Conservation (phyloP, 2,329 filamentous ascomycete genomes). For the Didymella pomorum region DNA sequence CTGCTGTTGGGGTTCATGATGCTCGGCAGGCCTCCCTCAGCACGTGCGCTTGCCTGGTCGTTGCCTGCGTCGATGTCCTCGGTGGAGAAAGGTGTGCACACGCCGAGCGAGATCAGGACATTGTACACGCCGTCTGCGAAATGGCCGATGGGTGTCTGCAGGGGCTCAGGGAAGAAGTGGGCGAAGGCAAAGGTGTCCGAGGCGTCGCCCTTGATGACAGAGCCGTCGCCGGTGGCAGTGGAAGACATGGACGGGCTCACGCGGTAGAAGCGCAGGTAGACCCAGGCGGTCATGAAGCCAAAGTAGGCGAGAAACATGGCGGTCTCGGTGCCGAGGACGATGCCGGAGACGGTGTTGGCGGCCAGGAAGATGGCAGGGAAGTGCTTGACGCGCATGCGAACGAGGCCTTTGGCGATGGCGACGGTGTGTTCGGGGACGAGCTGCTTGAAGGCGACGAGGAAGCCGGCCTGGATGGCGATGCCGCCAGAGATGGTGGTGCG, state of each 20-base stretch:
- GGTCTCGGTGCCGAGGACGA: constrained; percentile 73
- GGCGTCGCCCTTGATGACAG: constrained; percentile 81
- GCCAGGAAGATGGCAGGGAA: constrained; percentile 79
- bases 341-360: constrained; percentile 72
- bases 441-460: constrained; percentile 97
- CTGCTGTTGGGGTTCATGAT: constrained; percentile 61
- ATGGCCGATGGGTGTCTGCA: constrained; percentile 78
- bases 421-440: constrained; percentile 97
- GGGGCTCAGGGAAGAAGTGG: constrained; percentile 88
- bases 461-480: constrained; percentile 87
- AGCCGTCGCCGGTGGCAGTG: constrained; percentile 60
- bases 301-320: constrained; percentile 80
- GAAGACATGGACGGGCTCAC: constrained; percentile 66
- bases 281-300: constrained; percentile 89
- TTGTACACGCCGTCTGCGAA: constrained; percentile 79
- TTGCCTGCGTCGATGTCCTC: constrained; percentile 79
- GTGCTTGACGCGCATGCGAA: constrained; percentile 87
- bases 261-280: constrained; percentile 96
- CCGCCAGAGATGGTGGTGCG: constrained; percentile 89
- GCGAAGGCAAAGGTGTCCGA: constrained; percentile 96
- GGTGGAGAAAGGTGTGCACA: constrained; percentile 86
- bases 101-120: constrained; percentile 73
- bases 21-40: constrained; percentile 67
- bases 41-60: constrained; percentile 72
- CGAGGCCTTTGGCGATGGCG: constrained; percentile 84